Evolutionary conservation across 345 rosid species (phyloP), one percentile per base, ranked within the genome.

Genomic region (Populus tremula): DNA sequence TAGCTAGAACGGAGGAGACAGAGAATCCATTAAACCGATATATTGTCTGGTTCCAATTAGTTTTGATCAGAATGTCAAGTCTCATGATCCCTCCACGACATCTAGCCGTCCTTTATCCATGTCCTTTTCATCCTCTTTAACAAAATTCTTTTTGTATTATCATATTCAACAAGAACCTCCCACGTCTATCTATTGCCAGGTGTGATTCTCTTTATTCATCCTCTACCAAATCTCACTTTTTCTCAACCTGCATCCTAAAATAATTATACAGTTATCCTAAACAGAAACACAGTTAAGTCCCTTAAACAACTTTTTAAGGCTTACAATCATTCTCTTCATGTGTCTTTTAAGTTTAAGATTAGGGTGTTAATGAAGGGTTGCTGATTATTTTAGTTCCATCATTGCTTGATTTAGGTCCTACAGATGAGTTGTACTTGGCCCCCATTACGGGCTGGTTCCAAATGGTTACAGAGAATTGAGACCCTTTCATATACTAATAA

Each of bases 361-460:
- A n/a, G 56, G 80, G 45, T 35, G 81, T 71, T 10, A 59, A 21
- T 70, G 77, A n/a, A 65, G 61, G 68, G 59, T 71, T 61, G 64
- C 27, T 31, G 31, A 69, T 64, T 76, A 78, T 80, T 74, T 67
- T 79, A 82, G 29, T 59, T 64, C 64, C 63, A 79, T 69, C 27
- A 66, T 67, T 70, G 54, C 41, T 64, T 67, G n/a, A 69, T 27
- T 21, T 35, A 17, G 20, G 72, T 35, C 61, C 69, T 25, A 18
- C 17, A 31, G 38, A 49, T 79, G 85, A 87, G 90, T 73, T 87
- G 88, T 87, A 74, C 85, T 64, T 59, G 81, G 84, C 71, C 71
- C 76, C 81, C 84, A 71, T 76, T 63, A 49, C 69, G 68, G 74
- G 76, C 69, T 66, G 61, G 50, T 61, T 75, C 66, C 10, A 17